Evolutionary conservation across 306 rosid genomes (phyloP).

Genomic region (Abrus precatorius): DNA sequence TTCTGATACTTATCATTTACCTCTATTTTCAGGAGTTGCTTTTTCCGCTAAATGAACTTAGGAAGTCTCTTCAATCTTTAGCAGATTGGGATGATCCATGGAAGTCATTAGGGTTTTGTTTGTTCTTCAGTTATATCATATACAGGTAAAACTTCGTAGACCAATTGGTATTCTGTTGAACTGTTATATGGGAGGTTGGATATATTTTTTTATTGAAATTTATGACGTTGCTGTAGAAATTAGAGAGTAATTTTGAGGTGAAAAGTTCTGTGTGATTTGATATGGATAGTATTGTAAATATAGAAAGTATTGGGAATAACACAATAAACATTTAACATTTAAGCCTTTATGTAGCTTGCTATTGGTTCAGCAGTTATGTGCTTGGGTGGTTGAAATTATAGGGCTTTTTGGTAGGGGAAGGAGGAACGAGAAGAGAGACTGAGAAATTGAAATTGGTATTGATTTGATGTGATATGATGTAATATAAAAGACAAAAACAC

Average conservation of each 20-base stretch:
- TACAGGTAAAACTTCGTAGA: slow-evolving; percentile 69
- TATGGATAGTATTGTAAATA: slow-evolving; percentile 27
- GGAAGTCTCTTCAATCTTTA: slow-evolving; percentile 75
- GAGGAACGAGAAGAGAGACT: background rate
- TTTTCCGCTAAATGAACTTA: slow-evolving; percentile 73
- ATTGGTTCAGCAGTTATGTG: slow-evolving; percentile 1
- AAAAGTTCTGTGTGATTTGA: slow-evolving; percentile 13
- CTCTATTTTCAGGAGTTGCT: slow-evolving; percentile 82
- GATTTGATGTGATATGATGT: too few relatives aligned
- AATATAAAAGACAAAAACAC: too few relatives aligned
- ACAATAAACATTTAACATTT: background rate
- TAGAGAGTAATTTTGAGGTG: slow-evolving; percentile 8
- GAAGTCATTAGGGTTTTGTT: slow-evolving; percentile 80
- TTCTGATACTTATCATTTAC: slow-evolving; percentile 35
- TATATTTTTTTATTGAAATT: slow-evolving; percentile 2
- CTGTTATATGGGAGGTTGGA: background rate
- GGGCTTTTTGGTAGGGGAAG: background rate
- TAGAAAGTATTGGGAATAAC: background rate
- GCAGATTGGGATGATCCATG: slow-evolving; percentile 88
- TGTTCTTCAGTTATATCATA: slow-evolving; percentile 71
- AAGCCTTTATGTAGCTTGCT: background rate
- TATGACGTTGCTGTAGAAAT: slow-evolving; percentile 17
- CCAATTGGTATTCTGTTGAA: slow-evolving; percentile 37
- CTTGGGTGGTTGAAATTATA: slow-evolving; percentile 9
- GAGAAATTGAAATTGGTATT: background rate